These are phyloP conservation scores for Aspergillus pseudoglaucus DNA, from an alignment of 2,329 filamentous ascomycete genomes.

Conservation along the genomic window DNA sequence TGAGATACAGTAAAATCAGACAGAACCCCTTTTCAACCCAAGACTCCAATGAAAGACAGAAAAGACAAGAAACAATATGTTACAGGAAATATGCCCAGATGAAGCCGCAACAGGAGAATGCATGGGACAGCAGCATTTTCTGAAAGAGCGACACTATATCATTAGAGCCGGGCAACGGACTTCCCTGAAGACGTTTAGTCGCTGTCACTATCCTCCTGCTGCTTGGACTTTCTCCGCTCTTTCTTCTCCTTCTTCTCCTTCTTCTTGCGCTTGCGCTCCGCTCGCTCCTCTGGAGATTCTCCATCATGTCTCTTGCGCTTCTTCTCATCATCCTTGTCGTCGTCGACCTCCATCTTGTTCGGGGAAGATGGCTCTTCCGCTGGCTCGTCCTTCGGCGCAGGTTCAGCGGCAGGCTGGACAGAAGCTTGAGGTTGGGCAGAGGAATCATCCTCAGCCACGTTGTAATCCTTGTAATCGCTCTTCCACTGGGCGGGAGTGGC, in stretches of 20 bases:
- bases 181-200: slow-evolving; percentile 29
- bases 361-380: slow-evolving; percentile 23
- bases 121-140: slow-evolving; percentile 1
- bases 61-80: slow-evolving; percentile 26
- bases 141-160: slow-evolving; percentile 5
- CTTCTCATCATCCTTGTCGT: slow-evolving; percentile 40
- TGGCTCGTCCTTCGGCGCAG: slow-evolving; percentile 18
- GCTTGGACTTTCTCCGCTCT: slow-evolving; percentile 74
- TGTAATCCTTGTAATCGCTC: slow-evolving; percentile 85
- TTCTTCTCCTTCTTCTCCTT: slow-evolving; percentile 51
- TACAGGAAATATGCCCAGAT: slow-evolving; percentile 30
- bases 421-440: slow-evolving; percentile 37
- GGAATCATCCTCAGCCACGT: slow-evolving; percentile 40
- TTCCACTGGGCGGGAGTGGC: slow-evolving; percentile 92
- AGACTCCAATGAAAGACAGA: slow-evolving; percentile 26
- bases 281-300: slow-evolving; percentile 45
- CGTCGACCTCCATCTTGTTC: slow-evolving; percentile 39
- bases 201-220: slow-evolving; percentile 64
- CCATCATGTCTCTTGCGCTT: slow-evolving; percentile 52
- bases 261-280: slow-evolving; percentile 46
- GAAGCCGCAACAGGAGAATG: slow-evolving; percentile 7
- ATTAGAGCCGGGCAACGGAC: slow-evolving; percentile 10
- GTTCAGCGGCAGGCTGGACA: slow-evolving; percentile 17
- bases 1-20: slow-evolving; percentile 20
- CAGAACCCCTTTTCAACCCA: slow-evolving; percentile 33